A percentile compares a stretch with the other conserved stretches of the same genome.
phyloP scores from a whole-genome alignment of 768 basidiomycete species.

The Leccinum variicolor region DNA sequence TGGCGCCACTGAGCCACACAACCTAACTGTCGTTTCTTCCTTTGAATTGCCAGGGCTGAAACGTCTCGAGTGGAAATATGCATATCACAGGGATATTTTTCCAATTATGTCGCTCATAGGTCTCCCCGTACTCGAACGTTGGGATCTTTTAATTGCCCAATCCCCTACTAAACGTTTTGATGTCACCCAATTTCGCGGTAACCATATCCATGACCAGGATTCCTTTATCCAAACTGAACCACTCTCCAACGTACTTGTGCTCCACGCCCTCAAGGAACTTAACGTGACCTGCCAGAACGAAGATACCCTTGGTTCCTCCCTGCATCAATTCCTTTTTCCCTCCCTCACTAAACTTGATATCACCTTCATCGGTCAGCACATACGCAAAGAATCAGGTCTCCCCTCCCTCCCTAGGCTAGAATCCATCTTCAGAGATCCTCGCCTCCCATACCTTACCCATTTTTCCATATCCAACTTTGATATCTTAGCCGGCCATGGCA shows the following conservation, averaged over 20 bases:
- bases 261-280: conserved; percentile 37
- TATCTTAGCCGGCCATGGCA: conserved; percentile 37
- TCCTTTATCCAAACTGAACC: conserved; percentile 28
- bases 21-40: conserved; percentile 12
- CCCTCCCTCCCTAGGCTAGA: conserved; percentile 47
- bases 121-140: conserved; percentile 38
- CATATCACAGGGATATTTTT: conserved; percentile 40
- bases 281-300: conserved; percentile 40
- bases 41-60: conserved; percentile 39
- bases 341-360: conserved; percentile 44
- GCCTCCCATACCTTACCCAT: conserved; percentile 47
- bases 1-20: conserved; percentile 5
- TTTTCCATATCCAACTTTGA: conserved; percentile 48
- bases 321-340: conserved; percentile 45
- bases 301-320: conserved; percentile 35
- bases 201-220: conserved; percentile 28
- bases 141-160: conserved; percentile 44
- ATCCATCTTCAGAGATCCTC: conserved; percentile 54
- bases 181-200: conserved; percentile 27
- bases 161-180: conserved; percentile 28
- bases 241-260: conserved; percentile 27
- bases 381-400: conserved; percentile 17
- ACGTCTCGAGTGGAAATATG: conserved; percentile 47
- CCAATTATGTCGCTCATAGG: conserved; percentile 41
- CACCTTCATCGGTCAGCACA: conserved; percentile 33